A percentile compares a stretch with the other conserved stretches of the same genome.
Evolutionary conservation across 257 asterid genomes (phyloP).

Genomic region (Avicennia marina): DNA sequence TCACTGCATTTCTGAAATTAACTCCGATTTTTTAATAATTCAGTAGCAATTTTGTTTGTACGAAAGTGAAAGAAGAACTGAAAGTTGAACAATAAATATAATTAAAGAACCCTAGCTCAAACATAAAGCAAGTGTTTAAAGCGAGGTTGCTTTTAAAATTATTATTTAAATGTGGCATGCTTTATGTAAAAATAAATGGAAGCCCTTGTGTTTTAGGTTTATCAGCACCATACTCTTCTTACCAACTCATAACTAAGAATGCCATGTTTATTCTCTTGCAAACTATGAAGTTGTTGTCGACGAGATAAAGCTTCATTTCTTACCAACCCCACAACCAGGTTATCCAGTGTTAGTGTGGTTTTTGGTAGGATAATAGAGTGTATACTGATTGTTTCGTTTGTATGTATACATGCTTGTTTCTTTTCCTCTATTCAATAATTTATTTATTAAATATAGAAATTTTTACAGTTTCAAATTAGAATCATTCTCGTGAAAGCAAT

Average conservation of each 20-base stretch:
- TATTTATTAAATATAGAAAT: too few relatives aligned
- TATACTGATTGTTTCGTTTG: slow-evolving; percentile 2
- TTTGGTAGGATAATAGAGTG: slow-evolving; percentile 19
- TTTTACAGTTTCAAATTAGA: too few relatives aligned
- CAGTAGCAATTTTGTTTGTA: slow-evolving; percentile 17
- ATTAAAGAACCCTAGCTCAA: neutral
- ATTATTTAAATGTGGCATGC: slow-evolving; percentile 1
- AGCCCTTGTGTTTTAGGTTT: slow-evolving; percentile 13
- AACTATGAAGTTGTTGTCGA: slow-evolving; percentile 13
- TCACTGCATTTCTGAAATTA: neutral
- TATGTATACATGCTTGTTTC: neutral
- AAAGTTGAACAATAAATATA: neutral
- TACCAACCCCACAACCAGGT: slow-evolving; percentile 19
- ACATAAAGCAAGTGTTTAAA: neutral
- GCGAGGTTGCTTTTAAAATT: neutral
- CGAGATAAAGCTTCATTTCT: slow-evolving; percentile 17
- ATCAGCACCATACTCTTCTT: neutral
- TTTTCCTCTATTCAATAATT: neutral
- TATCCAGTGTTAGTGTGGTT: slow-evolving; percentile 4
- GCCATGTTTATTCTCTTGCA: neutral
- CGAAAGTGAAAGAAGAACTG: slow-evolving; percentile 25
- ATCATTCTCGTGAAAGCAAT: too few relatives aligned
- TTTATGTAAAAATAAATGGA: neutral
- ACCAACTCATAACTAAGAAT: slow-evolving; percentile 17
- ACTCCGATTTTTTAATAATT: slow-evolving; percentile 13